phyloP scores from a whole-genome alignment of 176 grass and related monocot genomes.

The Aegilops bicornis region DNA sequence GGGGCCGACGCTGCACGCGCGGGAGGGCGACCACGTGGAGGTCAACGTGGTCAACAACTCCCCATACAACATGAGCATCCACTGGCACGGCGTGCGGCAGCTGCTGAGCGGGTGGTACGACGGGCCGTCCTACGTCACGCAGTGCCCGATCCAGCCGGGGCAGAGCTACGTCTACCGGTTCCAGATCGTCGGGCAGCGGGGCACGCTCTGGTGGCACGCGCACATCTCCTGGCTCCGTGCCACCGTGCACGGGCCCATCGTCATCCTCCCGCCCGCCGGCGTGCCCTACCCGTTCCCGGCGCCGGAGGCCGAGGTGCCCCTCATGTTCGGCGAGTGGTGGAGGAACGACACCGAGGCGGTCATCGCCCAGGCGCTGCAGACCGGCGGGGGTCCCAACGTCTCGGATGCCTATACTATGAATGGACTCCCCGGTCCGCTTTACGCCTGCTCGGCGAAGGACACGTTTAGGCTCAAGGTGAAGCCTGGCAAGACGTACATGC shows the following conservation, averaged over 20 bases:
- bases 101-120: conserved; percentile 70
- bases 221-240: conserved; percentile 86
- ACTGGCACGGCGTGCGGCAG: conserved; percentile 84
- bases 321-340: conserved; percentile 77
- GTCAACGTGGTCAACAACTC: conserved; percentile 67
- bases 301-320: conserved; percentile 54
- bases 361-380: conserved; percentile 55
- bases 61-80: conserved; percentile 69
- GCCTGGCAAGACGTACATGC: conserved; percentile 69
- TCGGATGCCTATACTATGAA: conserved; percentile 77
- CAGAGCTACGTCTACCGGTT: conserved; percentile 66
- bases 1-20: conserved; percentile 50
- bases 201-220: conserved; percentile 91
- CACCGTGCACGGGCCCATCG: conserved; percentile 73
- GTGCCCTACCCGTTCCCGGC: conserved; percentile 72
- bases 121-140: conserved; percentile 74
- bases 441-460: conserved; percentile 46
- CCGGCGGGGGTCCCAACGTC: conserved; percentile 63
- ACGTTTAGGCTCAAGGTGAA: conserved; percentile 66
- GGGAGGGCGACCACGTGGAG: conserved; percentile 74
- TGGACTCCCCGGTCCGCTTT: conserved; percentile 57
- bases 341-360: conserved; percentile 58
- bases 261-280: conserved; percentile 71
- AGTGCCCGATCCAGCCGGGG: conserved; percentile 72
- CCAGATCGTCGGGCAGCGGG: conserved; percentile 54